These are phyloP conservation scores for Tolypocladium cylindrosporum DNA, from an alignment of 2,329 filamentous ascomycete species.

Conservation along the genomic window DNA sequence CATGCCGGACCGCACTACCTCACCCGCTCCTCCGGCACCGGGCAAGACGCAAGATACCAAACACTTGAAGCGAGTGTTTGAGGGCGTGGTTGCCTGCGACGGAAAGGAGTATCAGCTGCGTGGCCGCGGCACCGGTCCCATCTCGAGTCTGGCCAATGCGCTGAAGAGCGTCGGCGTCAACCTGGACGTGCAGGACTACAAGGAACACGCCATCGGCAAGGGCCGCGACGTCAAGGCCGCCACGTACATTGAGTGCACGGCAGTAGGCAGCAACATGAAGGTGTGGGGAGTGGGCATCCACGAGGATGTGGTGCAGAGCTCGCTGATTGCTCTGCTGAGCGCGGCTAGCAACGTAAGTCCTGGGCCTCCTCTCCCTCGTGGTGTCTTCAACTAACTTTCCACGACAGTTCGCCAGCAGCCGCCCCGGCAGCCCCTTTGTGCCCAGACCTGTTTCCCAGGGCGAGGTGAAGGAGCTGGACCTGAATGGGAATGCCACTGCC, in stretches of 20 bases:
- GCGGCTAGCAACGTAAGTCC: conserved; percentile 74
- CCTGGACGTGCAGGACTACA: conserved; percentile 88
- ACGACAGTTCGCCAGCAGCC: conserved; percentile 51
- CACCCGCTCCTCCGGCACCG: conserved; percentile 56
- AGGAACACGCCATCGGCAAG: conserved; percentile 83
- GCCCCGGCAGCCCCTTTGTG: conserved; percentile 55
- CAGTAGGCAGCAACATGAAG: conserved; percentile 54
- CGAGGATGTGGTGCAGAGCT: conserved; percentile 65
- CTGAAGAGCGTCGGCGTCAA: conserved; percentile 71
- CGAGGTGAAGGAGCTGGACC: conserved; percentile 3
- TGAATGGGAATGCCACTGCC: conserved; percentile 5
- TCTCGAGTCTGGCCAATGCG: conserved; percentile 79
- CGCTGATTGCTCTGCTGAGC: conserved; percentile 73
- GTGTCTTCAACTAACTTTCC: neutral
- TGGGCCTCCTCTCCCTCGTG: neutral
- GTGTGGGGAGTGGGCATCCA: conserved; percentile 69
- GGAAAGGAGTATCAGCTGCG: conserved; percentile 67
- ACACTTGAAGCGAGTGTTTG: conserved; percentile 72
- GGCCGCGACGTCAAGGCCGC: conserved; percentile 84
- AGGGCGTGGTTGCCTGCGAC: conserved; percentile 76
- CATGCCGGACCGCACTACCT: conserved; percentile 67
- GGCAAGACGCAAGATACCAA: conserved; percentile 68
- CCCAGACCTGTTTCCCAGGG: conserved; percentile 38
- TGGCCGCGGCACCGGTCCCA: conserved; percentile 80
- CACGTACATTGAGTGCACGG: conserved; percentile 84